Evolutionary conservation across 208 protist genomes (phyloP).

Genomic region (Histomonas meleagridis): DNA sequence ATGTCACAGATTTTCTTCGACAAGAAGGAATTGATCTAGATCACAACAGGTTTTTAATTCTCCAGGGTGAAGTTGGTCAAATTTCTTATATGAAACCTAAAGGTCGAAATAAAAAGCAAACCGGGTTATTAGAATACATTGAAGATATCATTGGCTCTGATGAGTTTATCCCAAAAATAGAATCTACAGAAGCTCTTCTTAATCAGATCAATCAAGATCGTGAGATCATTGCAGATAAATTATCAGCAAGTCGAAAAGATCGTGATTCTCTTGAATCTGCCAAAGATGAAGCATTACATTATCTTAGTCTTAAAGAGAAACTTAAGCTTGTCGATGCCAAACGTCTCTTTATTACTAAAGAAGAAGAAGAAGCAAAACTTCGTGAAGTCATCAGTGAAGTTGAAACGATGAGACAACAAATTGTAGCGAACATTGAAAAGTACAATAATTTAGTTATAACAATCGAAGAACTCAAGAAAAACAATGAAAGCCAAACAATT

Average conservation of each 20-base stretch:
- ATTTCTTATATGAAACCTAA: constrained; percentile 99
- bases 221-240: constrained; percentile 69
- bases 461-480: no score
- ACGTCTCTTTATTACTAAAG: not conserved
- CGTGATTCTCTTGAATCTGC: constrained; percentile 57
- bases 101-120: constrained; percentile 70
- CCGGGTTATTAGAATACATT: constrained; percentile 98
- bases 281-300: constrained; percentile 29
- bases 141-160: constrained; percentile 96
- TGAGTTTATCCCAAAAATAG: constrained; percentile 73
- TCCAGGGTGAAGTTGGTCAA: constrained; percentile 98
- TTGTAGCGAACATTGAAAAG: not conserved
- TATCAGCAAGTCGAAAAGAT: constrained; percentile 79
- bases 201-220: constrained; percentile 75
- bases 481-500: no score
- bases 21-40: constrained; percentile 91
- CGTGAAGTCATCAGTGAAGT: no score
- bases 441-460: no score
- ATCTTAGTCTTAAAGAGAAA: not conserved
- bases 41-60: constrained; percentile 99
- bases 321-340: not conserved
- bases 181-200: constrained; percentile 59
- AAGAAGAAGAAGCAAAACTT: constrained; percentile 3
- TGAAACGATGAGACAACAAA: not conserved
- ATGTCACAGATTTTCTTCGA: constrained; percentile 70